These are phyloP conservation scores for Cercis canadensis DNA, from an alignment of 306 rosid species.

Conservation along the genomic window DNA sequence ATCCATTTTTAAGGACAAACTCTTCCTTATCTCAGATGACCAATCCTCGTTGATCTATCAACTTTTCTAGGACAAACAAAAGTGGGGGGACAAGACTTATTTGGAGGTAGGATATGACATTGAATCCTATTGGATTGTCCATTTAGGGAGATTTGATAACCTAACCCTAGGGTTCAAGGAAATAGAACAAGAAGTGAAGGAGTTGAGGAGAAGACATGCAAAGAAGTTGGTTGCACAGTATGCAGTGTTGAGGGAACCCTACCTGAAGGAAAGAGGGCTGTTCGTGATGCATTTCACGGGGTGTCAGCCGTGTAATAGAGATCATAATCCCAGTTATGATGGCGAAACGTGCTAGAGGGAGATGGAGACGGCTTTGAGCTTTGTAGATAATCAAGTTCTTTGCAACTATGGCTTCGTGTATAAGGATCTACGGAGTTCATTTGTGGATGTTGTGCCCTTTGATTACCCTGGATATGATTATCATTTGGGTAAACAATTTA, in stretches of 20 bases:
- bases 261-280: conserved; percentile 29
- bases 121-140: conserved; percentile 38
- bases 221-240: conserved; percentile 42
- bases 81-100: conserved; percentile 37
- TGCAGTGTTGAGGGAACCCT: conserved; percentile 35
- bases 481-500: no score
- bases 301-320: conserved; percentile 61
- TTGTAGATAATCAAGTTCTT: conserved; percentile 58
- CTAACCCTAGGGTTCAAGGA: conserved; percentile 1
- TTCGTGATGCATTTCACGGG: conserved; percentile 63
- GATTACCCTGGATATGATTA: conserved; percentile 32
- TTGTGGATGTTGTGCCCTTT: conserved; percentile 29
- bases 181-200: conserved; percentile 21
- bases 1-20: conserved; percentile 36
- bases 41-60: conserved; percentile 38
- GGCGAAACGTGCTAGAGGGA: conserved; percentile 50
- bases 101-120: conserved; percentile 32
- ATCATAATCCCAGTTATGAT: conserved; percentile 44
- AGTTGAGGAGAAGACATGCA: conserved; percentile 48
- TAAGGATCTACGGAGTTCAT: conserved; percentile 18
- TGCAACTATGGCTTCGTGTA: conserved; percentile 47
- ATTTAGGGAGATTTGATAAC: conserved; percentile 14
- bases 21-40: conserved; percentile 34
- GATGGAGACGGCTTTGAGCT: conserved; percentile 57
- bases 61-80: neutral